Evolutionary conservation across 441 rosid species (phyloP), one percentile per base, ranked within the genome.

Genomic region (Arabidopsis hybrid): DNA sequence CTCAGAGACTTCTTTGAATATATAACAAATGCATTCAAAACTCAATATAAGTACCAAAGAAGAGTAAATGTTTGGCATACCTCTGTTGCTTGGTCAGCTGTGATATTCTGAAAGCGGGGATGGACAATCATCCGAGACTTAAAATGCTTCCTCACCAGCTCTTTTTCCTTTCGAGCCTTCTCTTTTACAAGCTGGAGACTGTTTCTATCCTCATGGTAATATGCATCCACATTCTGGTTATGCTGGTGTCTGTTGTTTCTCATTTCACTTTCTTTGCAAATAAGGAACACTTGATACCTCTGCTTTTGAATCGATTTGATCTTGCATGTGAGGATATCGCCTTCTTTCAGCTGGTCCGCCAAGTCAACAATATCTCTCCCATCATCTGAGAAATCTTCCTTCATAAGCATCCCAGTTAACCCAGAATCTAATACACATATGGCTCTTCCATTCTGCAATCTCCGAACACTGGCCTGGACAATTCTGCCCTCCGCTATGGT

Each of bases 81-180:
- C 99, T 91, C 88, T 78, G 89, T 88, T 17, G 99, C 98, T 85
- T 87, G 90, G 79, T 96, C 99, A 29, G 97, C 95, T 7, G 97
- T 88, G 67, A 89, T 86, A 82, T 96, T 96, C 83, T 93, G 97
- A 75, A 96, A 96, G 62, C 96, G 93, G 53, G 99, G 99, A 88
- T 93, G 99, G 72, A 90, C 92, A 62, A 93, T 96, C 98, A 96
- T 89, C 81, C 98, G 85, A 9, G 90, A 88, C 85, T 93, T 96
- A 67, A 96, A 93, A 79, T 96, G 97, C 81, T 88, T 96, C 88
- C 85, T 96, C 51, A 91, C 97, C 17, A 88, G 88, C 78, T 96
- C 97, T 86, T 88, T 92, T 72, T 88, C 97, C 81, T 91, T 96
- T 57, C 88, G 89, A 62, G 92, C 97, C 73, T 89, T 91, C 69